These are phyloP conservation scores for Friedmanniomyces endolithicus DNA, from an alignment of 495 filamentous ascomycete genomes.

Conservation along the genomic window DNA sequence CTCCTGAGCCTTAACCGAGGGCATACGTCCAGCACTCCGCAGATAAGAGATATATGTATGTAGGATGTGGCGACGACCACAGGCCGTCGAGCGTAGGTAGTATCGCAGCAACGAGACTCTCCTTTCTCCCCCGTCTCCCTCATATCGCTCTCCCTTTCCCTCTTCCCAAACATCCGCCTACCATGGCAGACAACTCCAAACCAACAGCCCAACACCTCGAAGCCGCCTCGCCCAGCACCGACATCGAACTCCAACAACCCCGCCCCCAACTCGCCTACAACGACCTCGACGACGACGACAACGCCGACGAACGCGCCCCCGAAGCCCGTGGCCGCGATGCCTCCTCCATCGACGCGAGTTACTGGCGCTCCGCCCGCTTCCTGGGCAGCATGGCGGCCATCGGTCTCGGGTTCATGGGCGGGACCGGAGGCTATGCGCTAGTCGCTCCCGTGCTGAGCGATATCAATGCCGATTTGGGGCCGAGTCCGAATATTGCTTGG, in stretches of 20 bases:
- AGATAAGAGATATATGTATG: background rate
- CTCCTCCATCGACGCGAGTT: background rate
- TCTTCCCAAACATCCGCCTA: background rate
- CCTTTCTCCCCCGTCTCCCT: background rate
- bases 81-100: background rate
- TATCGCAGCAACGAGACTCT: background rate
- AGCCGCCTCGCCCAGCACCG: background rate
- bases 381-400: background rate
- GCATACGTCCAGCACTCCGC: background rate
- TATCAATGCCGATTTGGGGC: background rate
- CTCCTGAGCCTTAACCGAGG: background rate
- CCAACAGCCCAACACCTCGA: background rate
- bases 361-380: background rate
- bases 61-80: background rate
- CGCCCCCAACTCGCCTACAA: background rate
- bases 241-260: background rate
- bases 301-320: background rate
- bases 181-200: background rate
- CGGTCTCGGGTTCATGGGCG: background rate
- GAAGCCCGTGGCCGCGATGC: background rate
- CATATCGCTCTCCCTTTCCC: background rate
- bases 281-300: background rate
- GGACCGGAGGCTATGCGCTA: background rate
- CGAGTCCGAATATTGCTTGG: constrained; percentile 1
- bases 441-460: background rate